Base-by-base conservation (phyloP, 1,284 basidiomycete species). In the Hypsizygus ulmarius region DNA sequence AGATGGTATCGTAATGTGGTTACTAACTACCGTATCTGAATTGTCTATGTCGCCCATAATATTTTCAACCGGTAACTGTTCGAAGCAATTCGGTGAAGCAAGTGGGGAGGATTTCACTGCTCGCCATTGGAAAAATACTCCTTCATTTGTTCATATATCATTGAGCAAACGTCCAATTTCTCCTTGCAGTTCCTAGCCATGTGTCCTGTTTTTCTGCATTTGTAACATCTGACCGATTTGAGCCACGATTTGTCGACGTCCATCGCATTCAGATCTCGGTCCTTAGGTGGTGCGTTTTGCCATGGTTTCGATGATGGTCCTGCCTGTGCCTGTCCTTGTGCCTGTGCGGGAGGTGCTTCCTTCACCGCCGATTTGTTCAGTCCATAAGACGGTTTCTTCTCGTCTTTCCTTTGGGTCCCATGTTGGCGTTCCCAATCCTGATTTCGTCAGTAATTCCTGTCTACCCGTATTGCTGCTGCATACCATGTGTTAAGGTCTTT, bases 261-360 rank as follows among this genome's bases (percentile, higher is more conserved):
- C 39, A 41, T 41, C 16, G 39, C 39, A 41, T 41, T 41, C 8
- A 29, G 39, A 27, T 41, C 39, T 41, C 25, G 19, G 8, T 12
- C 5, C 12, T 30, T n/a, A 27, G 39, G 19, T 7, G 6, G 19
- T 2, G 25, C 27, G 15, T 5, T 30, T 5, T 41, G 25, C 15
- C 11, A 7, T 5, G 14, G 36, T 19, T 16, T 11, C 11, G 16
- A 14, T 14, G 15, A 5, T 18, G 16, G 16, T 19, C 3, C 39
- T 18, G 27, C 33, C 39, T 30, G 39, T 14, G 11, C n/a, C 18
- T 11, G 15, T 41, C 1, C n/a, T n/a, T n/a, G n/a, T n/a, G n/a
- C n/a, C n/a, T n/a, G n/a, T n/a, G n/a, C n/a, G n/a, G n/a, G n/a
- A n/a, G n/a, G n/a, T n/a, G n/a, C n/a, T n/a, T n/a, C n/a, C n/a